A percentile compares a stretch with the other conserved stretches of the same genome.
These are phyloP conservation scores for Phaseolus lunatus DNA, from an alignment of 306 rosid species.

Conservation along the genomic window DNA sequence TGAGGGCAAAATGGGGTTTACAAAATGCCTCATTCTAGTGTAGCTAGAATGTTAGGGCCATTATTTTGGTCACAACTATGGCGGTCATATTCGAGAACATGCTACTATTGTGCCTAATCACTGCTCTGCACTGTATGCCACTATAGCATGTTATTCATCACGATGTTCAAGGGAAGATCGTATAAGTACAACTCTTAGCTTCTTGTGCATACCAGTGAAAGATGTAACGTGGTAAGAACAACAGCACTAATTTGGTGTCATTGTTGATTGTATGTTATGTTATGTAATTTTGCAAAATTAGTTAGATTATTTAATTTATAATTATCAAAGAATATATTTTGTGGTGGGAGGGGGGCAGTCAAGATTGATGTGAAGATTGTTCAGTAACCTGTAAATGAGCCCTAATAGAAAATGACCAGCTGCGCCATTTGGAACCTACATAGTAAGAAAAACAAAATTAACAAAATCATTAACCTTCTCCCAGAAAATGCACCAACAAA, in stretches of 20 bases:
- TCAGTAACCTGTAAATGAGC: constrained; percentile 82
- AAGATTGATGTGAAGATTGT: constrained; percentile 33
- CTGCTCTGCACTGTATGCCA: too few relatives aligned
- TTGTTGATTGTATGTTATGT: background rate
- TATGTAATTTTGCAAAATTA: constrained; percentile 27
- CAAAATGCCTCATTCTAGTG: background rate
- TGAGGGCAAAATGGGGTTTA: background rate
- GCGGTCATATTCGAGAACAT: background rate
- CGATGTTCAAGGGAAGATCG: background rate
- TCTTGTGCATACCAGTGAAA: background rate
- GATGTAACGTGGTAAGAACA: background rate
- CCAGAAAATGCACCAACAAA: constrained; percentile 32
- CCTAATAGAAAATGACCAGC: constrained; percentile 98
- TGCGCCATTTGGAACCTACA: constrained; percentile 98
- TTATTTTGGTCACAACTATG: background rate
- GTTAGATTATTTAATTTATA: constrained; percentile 19
- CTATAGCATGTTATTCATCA: background rate
- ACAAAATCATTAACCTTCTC: constrained; percentile 44
- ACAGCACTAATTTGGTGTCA: constrained; percentile 11
- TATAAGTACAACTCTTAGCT: background rate
- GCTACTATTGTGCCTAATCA: background rate
- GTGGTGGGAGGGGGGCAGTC: background rate
- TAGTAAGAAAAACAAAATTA: constrained; percentile 37
- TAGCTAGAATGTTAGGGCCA: background rate
- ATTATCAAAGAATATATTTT: constrained; percentile 5